Base-by-base conservation (phyloP, 2,329 filamentous ascomycete genomes). In the Venturia effusa region DNA sequence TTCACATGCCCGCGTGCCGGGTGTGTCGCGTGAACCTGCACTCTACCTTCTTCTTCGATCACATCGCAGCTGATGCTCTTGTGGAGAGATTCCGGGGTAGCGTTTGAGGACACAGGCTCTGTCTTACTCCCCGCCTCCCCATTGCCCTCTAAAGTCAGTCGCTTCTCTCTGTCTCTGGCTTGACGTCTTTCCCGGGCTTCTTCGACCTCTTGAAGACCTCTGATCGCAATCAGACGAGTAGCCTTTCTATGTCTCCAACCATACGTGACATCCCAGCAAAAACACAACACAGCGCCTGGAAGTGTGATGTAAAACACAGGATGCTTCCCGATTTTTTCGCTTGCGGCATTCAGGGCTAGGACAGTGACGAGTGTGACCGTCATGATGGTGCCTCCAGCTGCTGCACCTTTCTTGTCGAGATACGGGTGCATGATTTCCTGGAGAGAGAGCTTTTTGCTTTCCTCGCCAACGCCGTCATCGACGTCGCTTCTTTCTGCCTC, bases 401-500 rank as follows among this genome's bases (percentile, higher is more conserved):
- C 76, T 0, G 88, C 88, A 10, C 87, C 84, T 2, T 78, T 75
- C 67, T 84, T 88, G 70, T 91, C 88, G 0, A 90, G 72, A 65
- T 87, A 90, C 0, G 88, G 88, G 67, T 90, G 89, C 81, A 90
- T 83, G 68, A 90, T 88, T 69, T 90, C 87, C 67, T 88, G 86
- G 0, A 90, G 79, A 0, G 85, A 85, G 0, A 87, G 74, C 0
- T 82, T 73, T 66, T 87, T 81, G 3, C 74, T 78, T 64, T 83
- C 74, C 34, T 84, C 81, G 8, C 79, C 74, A 37, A 79, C 76
- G n/a, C 74, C 71, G 10, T 74, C 70, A 10, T 77, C 75, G 19
- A 57, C 19, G 22, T 40, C 24, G 15, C 37, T 43, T 27, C 40
- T 60, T 8, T 83, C 81, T 61, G 82, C 76, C 55, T 83, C 81